Percentiles rank a stretch among this genome's conserved stretches.
Evolutionary conservation across 768 basidiomycete species (phyloP).

Genomic region (Amanita molliuscula): DNA sequence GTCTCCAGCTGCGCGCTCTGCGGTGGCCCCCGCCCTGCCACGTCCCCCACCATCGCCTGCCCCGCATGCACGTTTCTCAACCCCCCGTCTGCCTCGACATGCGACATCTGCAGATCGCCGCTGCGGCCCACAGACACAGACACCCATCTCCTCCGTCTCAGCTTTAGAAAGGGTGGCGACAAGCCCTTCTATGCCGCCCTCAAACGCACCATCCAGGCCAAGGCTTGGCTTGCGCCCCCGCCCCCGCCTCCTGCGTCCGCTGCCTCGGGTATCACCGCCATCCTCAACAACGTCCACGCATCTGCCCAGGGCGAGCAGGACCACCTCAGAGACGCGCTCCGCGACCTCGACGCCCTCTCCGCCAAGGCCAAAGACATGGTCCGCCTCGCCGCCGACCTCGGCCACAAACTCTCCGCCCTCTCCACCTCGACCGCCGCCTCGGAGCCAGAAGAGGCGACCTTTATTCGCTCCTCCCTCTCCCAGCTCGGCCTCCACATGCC

Average conservation of each 20-base stretch:
- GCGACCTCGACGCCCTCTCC: constrained; percentile 87
- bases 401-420: constrained; percentile 48
- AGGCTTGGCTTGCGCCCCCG: constrained; percentile 81
- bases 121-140: constrained; percentile 14
- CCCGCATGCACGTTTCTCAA: constrained; percentile 91
- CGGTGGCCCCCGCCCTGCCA: constrained; percentile 54
- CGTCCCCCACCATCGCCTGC: constrained; percentile 45
- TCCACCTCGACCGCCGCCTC: constrained; percentile 23
- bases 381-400: constrained; percentile 77
- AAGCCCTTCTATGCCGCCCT: constrained; percentile 71
- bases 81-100: constrained; percentile 33
- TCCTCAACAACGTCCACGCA: constrained; percentile 65
- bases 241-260: not conserved
- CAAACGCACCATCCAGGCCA: constrained; percentile 57
- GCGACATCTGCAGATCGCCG: not conserved
- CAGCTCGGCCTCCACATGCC: constrained; percentile 77
- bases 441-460: constrained; percentile 75
- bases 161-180: constrained; percentile 88
- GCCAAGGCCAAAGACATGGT: constrained; percentile 91
- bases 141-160: constrained; percentile 59
- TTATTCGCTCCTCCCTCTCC: constrained; percentile 83
- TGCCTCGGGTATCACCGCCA: constrained; percentile 49
- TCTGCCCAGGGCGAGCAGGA: constrained; percentile 52
- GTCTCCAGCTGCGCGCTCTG: constrained; percentile 72
- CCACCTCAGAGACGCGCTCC: constrained; percentile 65